These are phyloP conservation scores for Clarireedia monteithiana DNA, from an alignment of 2,329 filamentous ascomycete genomes.

Conservation along the genomic window DNA sequence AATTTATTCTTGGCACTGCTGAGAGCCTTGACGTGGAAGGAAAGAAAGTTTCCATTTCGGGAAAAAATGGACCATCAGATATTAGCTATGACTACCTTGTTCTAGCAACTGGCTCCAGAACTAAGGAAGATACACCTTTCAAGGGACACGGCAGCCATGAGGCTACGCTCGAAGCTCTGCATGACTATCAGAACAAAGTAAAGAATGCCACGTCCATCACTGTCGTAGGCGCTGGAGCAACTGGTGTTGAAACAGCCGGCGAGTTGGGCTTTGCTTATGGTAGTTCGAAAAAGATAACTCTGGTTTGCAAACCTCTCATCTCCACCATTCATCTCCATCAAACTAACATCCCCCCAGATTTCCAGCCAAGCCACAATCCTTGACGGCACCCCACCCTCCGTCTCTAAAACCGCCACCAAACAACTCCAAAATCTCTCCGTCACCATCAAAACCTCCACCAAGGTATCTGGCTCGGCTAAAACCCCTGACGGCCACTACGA, in stretches of 20 bases:
- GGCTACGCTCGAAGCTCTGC: conserved; percentile 14
- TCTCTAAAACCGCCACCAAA: conserved; percentile 28
- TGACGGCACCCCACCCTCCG: conserved; percentile 15
- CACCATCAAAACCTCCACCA: conserved; percentile 37
- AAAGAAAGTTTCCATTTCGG: conserved; percentile 36
- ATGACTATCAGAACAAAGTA: conserved; percentile 17
- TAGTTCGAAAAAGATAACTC: conserved; percentile 23
- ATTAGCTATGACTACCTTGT: conserved; percentile 43
- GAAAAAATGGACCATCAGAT: conserved; percentile 26
- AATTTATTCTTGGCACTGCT: conserved; percentile 44
- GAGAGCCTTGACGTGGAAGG: conserved; percentile 34
- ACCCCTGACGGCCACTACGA: conserved; percentile 40
- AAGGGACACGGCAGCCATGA: conserved; percentile 39
- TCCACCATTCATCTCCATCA: not conserved
- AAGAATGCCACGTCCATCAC: conserved; percentile 22
- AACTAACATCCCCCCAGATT: conserved; percentile 14
- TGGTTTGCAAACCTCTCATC: conserved; percentile 26
- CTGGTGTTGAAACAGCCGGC: conserved; percentile 29
- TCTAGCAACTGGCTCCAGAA: conserved; percentile 44
- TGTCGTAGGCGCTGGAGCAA: conserved; percentile 27
- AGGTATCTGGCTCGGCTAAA: conserved; percentile 32
- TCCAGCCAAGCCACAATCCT: conserved; percentile 28
- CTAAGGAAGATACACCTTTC: conserved; percentile 37
- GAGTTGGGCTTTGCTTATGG: conserved; percentile 28
- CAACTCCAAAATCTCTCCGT: conserved; percentile 45